These are phyloP conservation scores for Debaryomyces tyrocola DNA, from an alignment of 805 yeast genomes.

Conservation along the genomic window DNA sequence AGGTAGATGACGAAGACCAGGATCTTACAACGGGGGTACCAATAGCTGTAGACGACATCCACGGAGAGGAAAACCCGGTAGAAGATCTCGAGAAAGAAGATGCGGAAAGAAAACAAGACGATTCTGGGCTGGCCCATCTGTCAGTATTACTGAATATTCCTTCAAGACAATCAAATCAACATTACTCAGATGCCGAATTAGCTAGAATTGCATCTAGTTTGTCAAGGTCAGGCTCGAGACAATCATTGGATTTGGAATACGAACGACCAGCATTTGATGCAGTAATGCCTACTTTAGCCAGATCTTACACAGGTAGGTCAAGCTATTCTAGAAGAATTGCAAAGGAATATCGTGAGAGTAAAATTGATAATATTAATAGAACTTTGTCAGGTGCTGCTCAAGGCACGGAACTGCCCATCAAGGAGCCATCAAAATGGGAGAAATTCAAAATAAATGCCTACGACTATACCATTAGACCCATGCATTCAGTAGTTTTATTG, in stretches of 20 bases:
- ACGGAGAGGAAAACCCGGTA: neutral
- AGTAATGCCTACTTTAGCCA: constrained; percentile 37
- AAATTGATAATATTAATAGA: constrained; percentile 16
- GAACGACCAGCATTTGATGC: constrained; percentile 37
- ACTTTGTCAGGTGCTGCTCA: constrained; percentile 4
- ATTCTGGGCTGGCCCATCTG: neutral
- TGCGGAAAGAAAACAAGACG: neutral
- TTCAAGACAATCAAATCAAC: constrained; percentile 1
- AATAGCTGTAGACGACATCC: constrained; percentile 2
- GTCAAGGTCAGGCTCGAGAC: constrained; percentile 20
- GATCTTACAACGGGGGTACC: neutral
- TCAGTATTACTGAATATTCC: neutral
- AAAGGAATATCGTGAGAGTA: constrained; percentile 16
- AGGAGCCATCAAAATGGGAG: constrained; percentile 15
- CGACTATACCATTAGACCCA: constrained; percentile 56
- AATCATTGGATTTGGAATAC: constrained; percentile 15
- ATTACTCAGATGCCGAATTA: constrained; percentile 19
- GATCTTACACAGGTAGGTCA: constrained; percentile 35
- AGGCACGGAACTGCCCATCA: constrained; percentile 4
- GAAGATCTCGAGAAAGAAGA: neutral
- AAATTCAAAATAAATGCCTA: constrained; percentile 32
- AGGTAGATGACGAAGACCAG: constrained; percentile 5
- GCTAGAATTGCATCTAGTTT: constrained; percentile 34
- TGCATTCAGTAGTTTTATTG: constrained; percentile 59
- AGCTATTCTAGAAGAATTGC: constrained; percentile 27